Conservation (phyloP, 208 protist species). For the Leishmania tropica region DNA sequence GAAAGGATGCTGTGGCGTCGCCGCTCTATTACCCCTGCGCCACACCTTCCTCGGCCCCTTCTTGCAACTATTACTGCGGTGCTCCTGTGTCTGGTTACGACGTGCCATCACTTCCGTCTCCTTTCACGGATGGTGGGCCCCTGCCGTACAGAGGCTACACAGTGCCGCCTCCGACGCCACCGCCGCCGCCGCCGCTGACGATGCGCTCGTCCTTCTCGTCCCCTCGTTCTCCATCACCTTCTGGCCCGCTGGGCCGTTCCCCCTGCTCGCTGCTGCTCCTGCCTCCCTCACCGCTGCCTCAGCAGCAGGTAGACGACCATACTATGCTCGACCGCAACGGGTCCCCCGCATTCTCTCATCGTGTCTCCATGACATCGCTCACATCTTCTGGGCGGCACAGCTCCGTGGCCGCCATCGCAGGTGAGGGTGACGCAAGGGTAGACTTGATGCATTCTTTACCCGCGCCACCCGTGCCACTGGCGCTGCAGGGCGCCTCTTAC, state of each 20-base stretch:
- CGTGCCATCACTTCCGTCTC: neutral
- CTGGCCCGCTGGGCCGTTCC: neutral
- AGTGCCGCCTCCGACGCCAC: neutral
- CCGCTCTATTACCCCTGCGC: constrained; percentile 4
- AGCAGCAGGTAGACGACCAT: neutral
- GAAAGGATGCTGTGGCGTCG: neutral
- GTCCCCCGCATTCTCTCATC: neutral
- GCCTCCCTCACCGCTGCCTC: neutral
- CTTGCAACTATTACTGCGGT: neutral
- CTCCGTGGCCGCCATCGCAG: neutral
- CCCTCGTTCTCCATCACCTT: neutral
- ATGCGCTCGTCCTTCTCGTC: neutral
- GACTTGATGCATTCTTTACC: neutral
- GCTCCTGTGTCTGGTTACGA: neutral
- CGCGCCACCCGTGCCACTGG: neutral
- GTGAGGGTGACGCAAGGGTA: neutral
- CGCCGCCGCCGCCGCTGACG: neutral
- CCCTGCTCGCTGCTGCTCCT: neutral
- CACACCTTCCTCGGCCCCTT: neutral
- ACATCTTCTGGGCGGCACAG: neutral
- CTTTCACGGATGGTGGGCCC: neutral
- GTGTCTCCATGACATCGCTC: neutral
- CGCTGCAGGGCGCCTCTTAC: neutral
- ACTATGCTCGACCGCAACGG: neutral
- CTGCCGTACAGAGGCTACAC: neutral